Percentiles rank a stretch among this genome's conserved stretches.
phyloP scores from a whole-genome alignment of 2,329 filamentous ascomycete species.

The Aspergillus fijiensis region DNA sequence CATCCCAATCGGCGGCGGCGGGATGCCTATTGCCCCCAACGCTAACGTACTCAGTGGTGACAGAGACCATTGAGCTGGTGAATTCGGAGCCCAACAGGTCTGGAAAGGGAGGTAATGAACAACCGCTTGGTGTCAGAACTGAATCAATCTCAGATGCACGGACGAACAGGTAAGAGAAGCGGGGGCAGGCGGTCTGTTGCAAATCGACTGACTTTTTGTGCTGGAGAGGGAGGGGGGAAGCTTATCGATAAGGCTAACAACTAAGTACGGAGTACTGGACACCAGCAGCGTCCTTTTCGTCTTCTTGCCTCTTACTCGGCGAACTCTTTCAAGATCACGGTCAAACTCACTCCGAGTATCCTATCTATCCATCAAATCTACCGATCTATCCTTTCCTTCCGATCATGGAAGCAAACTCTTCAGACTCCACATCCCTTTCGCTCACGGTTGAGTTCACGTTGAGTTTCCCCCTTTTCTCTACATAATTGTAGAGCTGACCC shows the following conservation, averaged over 20 bases:
- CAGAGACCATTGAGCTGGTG: conserved; percentile 36
- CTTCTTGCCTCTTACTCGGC: background rate
- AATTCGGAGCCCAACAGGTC: background rate
- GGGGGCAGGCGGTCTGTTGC: background rate
- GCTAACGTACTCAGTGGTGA: conserved; percentile 59
- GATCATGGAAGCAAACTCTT: conserved; percentile 8
- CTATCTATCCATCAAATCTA: no score
- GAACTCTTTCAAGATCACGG: no score
- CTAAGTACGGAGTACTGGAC: no score
- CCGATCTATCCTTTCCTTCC: background rate
- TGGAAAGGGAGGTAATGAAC: background rate
- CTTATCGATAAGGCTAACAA: conserved; percentile 41
- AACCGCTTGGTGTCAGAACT: background rate
- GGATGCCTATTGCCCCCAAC: conserved; percentile 89
- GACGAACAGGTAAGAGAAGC: background rate
- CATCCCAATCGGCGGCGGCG: conserved; percentile 84
- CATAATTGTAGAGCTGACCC: background rate
- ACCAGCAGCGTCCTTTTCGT: conserved; percentile 18
- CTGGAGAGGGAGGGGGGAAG: conserved; percentile 4
- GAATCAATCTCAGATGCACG: background rate
- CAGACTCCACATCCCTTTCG: conserved; percentile 42
- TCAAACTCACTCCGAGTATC: no score
- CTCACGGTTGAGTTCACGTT: conserved; percentile 76
- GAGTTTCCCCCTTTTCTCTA: conserved; percentile 21
- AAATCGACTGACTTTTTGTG: conserved; percentile 23